These are phyloP conservation scores for Fraxinus sp. DNA, from an alignment of 305 asterid species.

Conservation along the genomic window DNA sequence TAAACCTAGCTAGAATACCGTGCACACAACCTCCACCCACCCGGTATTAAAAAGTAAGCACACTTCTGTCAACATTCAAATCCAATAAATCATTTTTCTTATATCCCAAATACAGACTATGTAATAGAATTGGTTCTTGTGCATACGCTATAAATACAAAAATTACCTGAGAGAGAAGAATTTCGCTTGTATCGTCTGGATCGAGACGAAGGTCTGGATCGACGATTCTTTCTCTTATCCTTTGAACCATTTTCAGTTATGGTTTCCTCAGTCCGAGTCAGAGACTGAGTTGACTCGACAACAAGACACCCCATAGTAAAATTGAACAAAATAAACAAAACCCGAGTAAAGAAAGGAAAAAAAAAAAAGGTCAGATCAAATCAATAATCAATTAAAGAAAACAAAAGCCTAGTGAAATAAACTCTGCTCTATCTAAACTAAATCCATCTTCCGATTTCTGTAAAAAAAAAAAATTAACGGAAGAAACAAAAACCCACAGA, in stretches of 20 bases:
- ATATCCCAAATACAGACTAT: not conserved
- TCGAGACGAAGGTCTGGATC: conserved; percentile 1
- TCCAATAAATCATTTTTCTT: not conserved
- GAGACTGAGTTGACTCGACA: conserved; percentile 33
- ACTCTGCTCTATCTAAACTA: not conserved
- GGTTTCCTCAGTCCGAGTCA: conserved; percentile 25
- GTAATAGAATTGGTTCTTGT: not conserved
- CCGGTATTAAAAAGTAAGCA: not conserved
- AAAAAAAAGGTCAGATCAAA: not conserved
- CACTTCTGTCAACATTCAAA: not conserved
- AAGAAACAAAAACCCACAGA: not conserved
- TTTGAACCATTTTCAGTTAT: not conserved
- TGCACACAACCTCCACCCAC: not conserved
- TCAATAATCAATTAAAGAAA: not conserved
- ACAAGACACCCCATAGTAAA: conserved; percentile 40
- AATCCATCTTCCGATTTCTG: not conserved
- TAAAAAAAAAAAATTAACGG: not conserved
- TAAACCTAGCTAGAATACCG: not conserved
- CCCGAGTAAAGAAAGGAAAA: not conserved
- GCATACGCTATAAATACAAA: not conserved
- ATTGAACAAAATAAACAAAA: not conserved
- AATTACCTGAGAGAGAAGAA: conserved; percentile 3
- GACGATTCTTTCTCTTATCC: conserved; percentile 13
- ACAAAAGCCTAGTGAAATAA: not conserved
- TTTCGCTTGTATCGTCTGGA: conserved; percentile 9